These are phyloP conservation scores for Penicillium arizonense DNA, from an alignment of 495 filamentous ascomycete genomes.

Conservation along the genomic window DNA sequence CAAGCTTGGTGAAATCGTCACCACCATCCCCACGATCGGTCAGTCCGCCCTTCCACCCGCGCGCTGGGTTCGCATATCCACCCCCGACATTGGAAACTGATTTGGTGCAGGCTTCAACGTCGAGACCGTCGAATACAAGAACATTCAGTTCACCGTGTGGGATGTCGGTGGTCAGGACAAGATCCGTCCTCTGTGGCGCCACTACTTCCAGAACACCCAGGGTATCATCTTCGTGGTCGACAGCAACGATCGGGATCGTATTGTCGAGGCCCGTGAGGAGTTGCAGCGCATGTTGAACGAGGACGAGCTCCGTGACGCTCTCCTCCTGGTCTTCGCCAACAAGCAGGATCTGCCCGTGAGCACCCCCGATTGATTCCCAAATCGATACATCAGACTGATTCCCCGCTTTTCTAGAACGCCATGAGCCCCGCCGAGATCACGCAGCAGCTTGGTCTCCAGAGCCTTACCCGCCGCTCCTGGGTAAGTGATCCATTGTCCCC, in stretches of 20 bases:
- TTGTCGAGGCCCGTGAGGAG: slow-evolving; percentile 97
- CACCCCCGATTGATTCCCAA: neutral
- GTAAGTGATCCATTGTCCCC: slow-evolving; percentile 56
- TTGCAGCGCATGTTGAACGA: slow-evolving; percentile 99
- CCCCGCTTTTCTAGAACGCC: slow-evolving; percentile 67
- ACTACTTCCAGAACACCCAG: slow-evolving; percentile 99
- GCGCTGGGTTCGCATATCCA: slow-evolving; percentile 12
- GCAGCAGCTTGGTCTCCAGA: slow-evolving; percentile 99
- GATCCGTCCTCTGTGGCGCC: slow-evolving; percentile 98
- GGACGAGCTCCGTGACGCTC: slow-evolving; percentile 96
- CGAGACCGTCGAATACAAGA: slow-evolving; percentile 99
- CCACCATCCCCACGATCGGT: slow-evolving; percentile 99
- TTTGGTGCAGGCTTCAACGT: slow-evolving; percentile 91
- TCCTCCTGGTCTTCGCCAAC: slow-evolving; percentile 99
- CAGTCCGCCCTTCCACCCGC: slow-evolving; percentile 44
- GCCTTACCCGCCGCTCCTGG: slow-evolving; percentile 95
- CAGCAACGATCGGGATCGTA: slow-evolving; percentile 99
- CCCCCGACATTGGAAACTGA: slow-evolving; percentile 3
- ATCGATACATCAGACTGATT: slow-evolving; percentile 8
- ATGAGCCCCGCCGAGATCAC: slow-evolving; percentile 99
- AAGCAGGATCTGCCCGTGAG: slow-evolving; percentile 99
- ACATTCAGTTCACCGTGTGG: slow-evolving; percentile 99
- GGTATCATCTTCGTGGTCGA: slow-evolving; percentile 99
- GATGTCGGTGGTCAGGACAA: slow-evolving; percentile 99
- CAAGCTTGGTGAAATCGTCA: slow-evolving; percentile 99